Evolutionary conservation across 257 asterid genomes (phyloP), one percentile per base, ranked within the genome.

Genomic region (Cordia subcordata): DNA sequence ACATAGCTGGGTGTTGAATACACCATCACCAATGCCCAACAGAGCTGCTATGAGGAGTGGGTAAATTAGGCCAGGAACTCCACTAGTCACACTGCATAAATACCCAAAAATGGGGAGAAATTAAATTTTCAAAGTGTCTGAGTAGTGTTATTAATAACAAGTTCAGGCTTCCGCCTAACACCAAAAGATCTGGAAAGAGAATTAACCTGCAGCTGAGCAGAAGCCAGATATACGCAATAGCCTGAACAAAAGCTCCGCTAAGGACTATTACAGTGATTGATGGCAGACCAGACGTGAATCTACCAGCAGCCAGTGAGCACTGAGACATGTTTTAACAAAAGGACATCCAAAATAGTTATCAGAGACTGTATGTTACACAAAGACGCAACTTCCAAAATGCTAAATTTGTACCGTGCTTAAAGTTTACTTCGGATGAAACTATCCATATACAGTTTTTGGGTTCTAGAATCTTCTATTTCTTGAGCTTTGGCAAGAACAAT

Each of bases 21-120:
- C 92, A 62, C 90, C 99, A 51, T 93, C 94, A 6, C 99, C 99
- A 23, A 89, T 66, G 58, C 99, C 97, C 97, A 88, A 89, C 65
- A 89, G 69, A 14, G 84, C 84, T 10, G 95, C 96, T 49, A 93
- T 76, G 40, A 85, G 73, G 68, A 89, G 86, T 10, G 95, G 92
- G 72, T 84, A 71, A 35, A 88, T 45, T 3, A 84, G 65, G 57
- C 77, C 89, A 20, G 82, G 74, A 11, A 78, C 55, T 70, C 96
- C 94, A 58, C 73, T 56, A 49, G 73, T 60, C 61, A 33, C 79
- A 62, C 99, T 92, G 42, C 57, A 60, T 11, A 63, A 56, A 63
- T 5, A 42, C 33, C 49, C 21, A 23, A 49, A n/a, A 15, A 55
- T 13, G 44, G 12, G 16, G 53, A 16, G 9, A 20, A 16, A 68